Base-by-base conservation (phyloP, 176 grass and related monocot genomes). In the Rhynchospora breviuscula region DNA sequence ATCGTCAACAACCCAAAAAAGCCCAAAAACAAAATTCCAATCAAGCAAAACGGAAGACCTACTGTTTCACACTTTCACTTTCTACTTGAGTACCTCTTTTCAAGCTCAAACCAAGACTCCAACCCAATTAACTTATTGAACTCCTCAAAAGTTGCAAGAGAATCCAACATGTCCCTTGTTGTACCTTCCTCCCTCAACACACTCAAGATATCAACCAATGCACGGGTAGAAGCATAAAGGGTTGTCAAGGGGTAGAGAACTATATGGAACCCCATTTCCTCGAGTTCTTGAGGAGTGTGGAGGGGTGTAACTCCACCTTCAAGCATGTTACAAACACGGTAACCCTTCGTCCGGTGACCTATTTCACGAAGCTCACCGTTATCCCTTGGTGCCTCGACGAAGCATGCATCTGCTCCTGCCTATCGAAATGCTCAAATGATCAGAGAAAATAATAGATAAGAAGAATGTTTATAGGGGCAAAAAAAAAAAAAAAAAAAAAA, bases 401-500 rank as follows among this genome's bases (percentile, higher is more conserved):
- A 90, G 81, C 85, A 85, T 14, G 76, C 89, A 49, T 87, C 89
- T 25, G 85, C 89, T 49, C 89, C 85, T 14, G 89, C 89, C 89
- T 87, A 67, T 60, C 70, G 69, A 40, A 11, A 45, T 43, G 14
- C n/a, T n/a, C n/a, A n/a, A n/a, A n/a, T n/a, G n/a, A n/a, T n/a
- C n/a, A 35, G 8, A 81, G 54, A 60, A 26, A 80, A 61, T 4
- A 2, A 13, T 45, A 29, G 5, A 74, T 57, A 12, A 63, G 44
- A 15, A 73, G 67, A 49, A 22, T 72, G 43, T n/a, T 47, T 21
- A 29, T 0, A 29, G 67, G 0, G 18, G 35, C 40, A 46, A 7
- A 15, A 21, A 71, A 47, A 57, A 56, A 57, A 46, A 7, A 15
- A 21, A 71, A 47, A 57, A 56, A 57, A 57, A 57, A 70, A 11